These are phyloP conservation scores for Avena insularis DNA, from an alignment of 176 grass and related monocot genomes.

Conservation along the genomic window DNA sequence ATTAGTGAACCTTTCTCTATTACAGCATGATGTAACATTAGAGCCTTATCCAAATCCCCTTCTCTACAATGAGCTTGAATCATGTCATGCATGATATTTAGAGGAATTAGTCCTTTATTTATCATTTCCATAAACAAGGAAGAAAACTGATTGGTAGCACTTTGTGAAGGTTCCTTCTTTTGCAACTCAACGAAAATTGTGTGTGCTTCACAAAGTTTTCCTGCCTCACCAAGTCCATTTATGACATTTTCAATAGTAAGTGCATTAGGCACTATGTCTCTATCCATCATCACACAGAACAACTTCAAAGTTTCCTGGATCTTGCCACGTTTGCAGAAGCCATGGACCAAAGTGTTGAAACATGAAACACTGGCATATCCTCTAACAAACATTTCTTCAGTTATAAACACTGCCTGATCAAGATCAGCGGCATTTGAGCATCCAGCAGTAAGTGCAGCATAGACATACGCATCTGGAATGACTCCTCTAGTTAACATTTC, in stretches of 20 bases:
- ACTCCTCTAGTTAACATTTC: conserved; percentile 73
- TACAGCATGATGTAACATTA: conserved; percentile 49
- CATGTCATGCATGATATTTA: conserved; percentile 48
- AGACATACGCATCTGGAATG: conserved; percentile 59
- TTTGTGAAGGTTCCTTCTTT: conserved; percentile 42
- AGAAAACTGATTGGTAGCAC: conserved; percentile 34
- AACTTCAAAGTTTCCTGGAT: conserved; percentile 58
- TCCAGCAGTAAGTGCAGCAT: conserved; percentile 50
- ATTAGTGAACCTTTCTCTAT: conserved; percentile 46
- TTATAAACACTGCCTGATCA: conserved; percentile 46
- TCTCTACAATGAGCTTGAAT: conserved; percentile 42
- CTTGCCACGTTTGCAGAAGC: conserved; percentile 71
- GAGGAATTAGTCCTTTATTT: conserved; percentile 43
- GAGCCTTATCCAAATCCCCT: conserved; percentile 47
- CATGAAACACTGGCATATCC: conserved; percentile 45
- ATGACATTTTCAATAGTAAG: conserved; percentile 49
- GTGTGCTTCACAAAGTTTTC: conserved; percentile 48
- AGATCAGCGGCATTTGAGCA: conserved; percentile 49
- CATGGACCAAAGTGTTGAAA: conserved; percentile 61
- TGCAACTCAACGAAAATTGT: conserved; percentile 57
- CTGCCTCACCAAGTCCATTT: conserved; percentile 45
- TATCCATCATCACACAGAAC: conserved; percentile 58
- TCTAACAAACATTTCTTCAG: conserved; percentile 47
- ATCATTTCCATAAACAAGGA: conserved; percentile 49
- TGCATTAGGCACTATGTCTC: conserved; percentile 47